Evolutionary conservation across 805 yeast genomes (phyloP).

Genomic region (Candida pseudoglaebosa): DNA sequence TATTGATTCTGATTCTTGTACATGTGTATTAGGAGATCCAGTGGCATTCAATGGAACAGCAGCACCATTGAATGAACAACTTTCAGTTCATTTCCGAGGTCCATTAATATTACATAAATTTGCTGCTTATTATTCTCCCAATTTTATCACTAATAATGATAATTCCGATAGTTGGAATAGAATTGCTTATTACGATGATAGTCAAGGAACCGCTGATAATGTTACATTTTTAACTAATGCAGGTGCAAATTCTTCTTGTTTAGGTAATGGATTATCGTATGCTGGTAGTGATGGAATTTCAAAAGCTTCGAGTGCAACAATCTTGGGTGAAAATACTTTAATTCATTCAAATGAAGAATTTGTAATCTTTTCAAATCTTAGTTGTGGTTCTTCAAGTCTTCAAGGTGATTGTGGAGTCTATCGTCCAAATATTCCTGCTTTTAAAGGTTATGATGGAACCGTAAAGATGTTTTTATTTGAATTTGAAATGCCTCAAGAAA

Average conservation of each 20-base stretch:
- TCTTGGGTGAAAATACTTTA: conserved; percentile 45
- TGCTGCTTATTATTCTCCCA: conserved; percentile 53
- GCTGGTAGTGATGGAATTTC: conserved; percentile 56
- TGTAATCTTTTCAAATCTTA: conserved; percentile 52
- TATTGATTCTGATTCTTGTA: conserved; percentile 36
- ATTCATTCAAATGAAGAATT: conserved; percentile 58
- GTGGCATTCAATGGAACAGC: conserved; percentile 52
- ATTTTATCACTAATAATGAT: conserved; percentile 31
- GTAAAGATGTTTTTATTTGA: conserved; percentile 71
- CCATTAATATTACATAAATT: conserved; percentile 60
- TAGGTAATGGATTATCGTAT: conserved; percentile 65
- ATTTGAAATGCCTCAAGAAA: conserved; percentile 62
- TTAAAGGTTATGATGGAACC: conserved; percentile 63
- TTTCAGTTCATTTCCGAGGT: conserved; percentile 77
- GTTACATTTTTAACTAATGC: conserved; percentile 66
- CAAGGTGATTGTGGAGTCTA: conserved; percentile 69
- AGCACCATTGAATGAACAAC: conserved; percentile 64
- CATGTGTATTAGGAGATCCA: conserved; percentile 39
- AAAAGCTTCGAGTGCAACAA: conserved; percentile 42
- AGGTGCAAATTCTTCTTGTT: conserved; percentile 57
- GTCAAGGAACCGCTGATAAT: conserved; percentile 48
- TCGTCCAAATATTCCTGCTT: conserved; percentile 71
- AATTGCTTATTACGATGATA: conserved; percentile 54
- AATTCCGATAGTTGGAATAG: conserved; percentile 52
- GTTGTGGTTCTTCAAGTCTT: conserved; percentile 55